Evolutionary conservation across 257 asterid genomes (phyloP).

Genomic region (Ajuga chamaepitys): DNA sequence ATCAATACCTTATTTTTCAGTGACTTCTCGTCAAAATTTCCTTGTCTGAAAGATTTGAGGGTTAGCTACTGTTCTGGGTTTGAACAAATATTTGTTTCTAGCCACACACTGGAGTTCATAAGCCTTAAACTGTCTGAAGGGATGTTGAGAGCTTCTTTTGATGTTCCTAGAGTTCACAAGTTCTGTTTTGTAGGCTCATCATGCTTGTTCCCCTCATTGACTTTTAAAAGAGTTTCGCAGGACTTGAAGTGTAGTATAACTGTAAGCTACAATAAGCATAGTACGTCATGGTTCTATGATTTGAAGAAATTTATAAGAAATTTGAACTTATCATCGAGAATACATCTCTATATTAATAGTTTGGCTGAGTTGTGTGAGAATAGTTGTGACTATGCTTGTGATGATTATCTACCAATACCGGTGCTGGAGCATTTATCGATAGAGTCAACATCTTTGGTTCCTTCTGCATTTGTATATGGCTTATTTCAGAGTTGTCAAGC

Average conservation of each 20-base stretch:
- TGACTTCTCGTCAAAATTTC: not conserved
- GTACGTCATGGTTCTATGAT: not conserved
- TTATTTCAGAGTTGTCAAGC: not conserved
- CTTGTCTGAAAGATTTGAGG: not conserved
- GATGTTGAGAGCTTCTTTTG: not conserved
- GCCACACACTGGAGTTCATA: not conserved
- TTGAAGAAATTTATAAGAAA: not conserved
- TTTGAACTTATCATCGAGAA: not conserved
- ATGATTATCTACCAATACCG: not conserved
- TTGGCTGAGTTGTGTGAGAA: no score
- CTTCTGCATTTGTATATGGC: not conserved
- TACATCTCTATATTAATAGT: not conserved
- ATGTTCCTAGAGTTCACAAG: not conserved
- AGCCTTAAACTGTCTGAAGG: not conserved
- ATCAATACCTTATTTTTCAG: not conserved
- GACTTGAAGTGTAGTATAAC: slow-evolving; percentile 1
- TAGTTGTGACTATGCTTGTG: not conserved
- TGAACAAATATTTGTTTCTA: not conserved
- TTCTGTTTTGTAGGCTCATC: not conserved
- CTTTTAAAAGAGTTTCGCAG: not conserved
- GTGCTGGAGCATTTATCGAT: not conserved
- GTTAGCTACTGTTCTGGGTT: not conserved
- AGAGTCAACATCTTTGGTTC: no score
- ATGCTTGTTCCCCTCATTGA: not conserved
- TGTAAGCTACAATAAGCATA: not conserved